Base-by-base conservation (phyloP, 2,329 filamentous ascomycete species). In the Verticillium dahliae region DNA sequence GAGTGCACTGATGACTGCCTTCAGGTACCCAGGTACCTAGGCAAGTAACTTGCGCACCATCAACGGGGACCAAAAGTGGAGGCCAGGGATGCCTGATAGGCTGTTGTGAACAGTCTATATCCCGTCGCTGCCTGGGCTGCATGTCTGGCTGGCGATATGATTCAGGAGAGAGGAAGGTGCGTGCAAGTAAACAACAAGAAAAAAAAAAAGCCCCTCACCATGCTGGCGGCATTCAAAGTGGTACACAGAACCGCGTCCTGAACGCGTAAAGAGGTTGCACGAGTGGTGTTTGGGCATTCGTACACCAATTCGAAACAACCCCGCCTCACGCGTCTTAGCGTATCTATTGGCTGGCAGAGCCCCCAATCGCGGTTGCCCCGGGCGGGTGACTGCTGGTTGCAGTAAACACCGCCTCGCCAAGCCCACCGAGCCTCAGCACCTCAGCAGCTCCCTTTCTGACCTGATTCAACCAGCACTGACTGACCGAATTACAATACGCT, bases 221-320 rank as follows among this genome's bases (percentile, higher is more conserved):
- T 60, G 13, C 34, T 37, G 41, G 58, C 56, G 61, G 59, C 60
- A 60, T 37, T 56, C 41, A 34, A 31, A 22, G 34, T 39, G 60
- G n/a, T 18, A 52, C 14, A 37, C 35, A 10, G 22, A 56, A 45
- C 41, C 62, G 62, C 62, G 64, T 64, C 62, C 37, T n/a, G 37
- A 60, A 56, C 64, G 64, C 62, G 64, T 65, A 63, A 65, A 65
- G 64, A 64, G 63, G 54, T 64, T 33, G 45, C 11, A 10, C 18
- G 18, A 52, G 39, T 41, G 39, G 39, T 45, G 15, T 18, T 7
- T 22, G 6, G 39, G 15, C 14, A 18, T 52, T 52, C 22, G 45
- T 10, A 18, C 18, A 52, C 45, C 9, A 10, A 22, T 52, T 22
- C 45, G 45, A 52, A 52, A 52, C 45, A 31, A 27, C 45, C 45